These are phyloP conservation scores for Candida parachauliodes DNA, from an alignment of 805 yeast species.

Conservation along the genomic window DNA sequence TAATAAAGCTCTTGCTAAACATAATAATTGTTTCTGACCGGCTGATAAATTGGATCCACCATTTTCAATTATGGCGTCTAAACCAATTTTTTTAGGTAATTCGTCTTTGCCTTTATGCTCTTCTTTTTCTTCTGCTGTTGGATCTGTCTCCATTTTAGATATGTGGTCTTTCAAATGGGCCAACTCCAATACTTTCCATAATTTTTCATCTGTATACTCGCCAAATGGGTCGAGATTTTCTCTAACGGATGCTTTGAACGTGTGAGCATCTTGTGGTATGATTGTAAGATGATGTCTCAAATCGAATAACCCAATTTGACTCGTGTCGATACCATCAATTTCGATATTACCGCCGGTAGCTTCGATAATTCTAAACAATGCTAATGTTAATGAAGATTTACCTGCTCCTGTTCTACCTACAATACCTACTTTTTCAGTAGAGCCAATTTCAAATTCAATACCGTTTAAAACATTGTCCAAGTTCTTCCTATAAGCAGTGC, in stretches of 20 bases:
- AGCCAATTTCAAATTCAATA: slow-evolving; percentile 38
- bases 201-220: slow-evolving; percentile 60
- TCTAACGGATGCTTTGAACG: slow-evolving; percentile 80
- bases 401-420: slow-evolving; percentile 91
- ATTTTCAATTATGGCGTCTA: slow-evolving; percentile 28
- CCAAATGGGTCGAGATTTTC: slow-evolving; percentile 84
- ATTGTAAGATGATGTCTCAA: slow-evolving; percentile 54
- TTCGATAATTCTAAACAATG: slow-evolving; percentile 52
- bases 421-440: slow-evolving; percentile 68
- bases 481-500: slow-evolving; percentile 51
- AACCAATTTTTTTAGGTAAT: slow-evolving; percentile 16
- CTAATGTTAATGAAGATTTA: slow-evolving; percentile 60
- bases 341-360: slow-evolving; percentile 41
- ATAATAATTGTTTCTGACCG: slow-evolving; percentile 38
- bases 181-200: slow-evolving; percentile 76
- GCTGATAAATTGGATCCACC: slow-evolving; percentile 37
- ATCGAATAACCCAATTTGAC: slow-evolving; percentile 43
- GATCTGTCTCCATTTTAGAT: slow-evolving; percentile 44
- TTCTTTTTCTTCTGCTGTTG: slow-evolving; percentile 13
- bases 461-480: slow-evolving; percentile 52
- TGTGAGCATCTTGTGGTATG: slow-evolving; percentile 75
- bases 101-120: slow-evolving; percentile 17
- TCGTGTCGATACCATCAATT: slow-evolving; percentile 53
- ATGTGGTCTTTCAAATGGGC: slow-evolving; percentile 75
- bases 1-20: slow-evolving; percentile 37